These are phyloP conservation scores for Dryadomyces quercivorus DNA, from an alignment of 2,329 filamentous ascomycete genomes.

Conservation along the genomic window DNA sequence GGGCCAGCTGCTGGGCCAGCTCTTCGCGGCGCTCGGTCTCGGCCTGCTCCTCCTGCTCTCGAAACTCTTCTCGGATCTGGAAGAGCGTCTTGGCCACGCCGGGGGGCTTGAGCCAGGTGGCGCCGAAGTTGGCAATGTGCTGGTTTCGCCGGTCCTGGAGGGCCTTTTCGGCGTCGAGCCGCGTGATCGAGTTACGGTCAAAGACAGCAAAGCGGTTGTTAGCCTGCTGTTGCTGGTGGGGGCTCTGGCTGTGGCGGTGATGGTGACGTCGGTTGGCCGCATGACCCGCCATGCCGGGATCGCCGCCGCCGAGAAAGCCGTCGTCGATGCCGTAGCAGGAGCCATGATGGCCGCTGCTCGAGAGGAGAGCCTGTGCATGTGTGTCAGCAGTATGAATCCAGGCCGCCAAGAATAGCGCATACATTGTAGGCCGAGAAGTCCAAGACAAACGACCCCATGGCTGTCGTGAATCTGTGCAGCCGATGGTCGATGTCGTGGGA, in stretches of 20 bases:
- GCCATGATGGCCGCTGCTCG: conserved; percentile 7
- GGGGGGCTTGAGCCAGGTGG: conserved; percentile 79
- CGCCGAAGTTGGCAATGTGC: conserved; percentile 79
- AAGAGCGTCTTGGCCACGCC: conserved; percentile 82
- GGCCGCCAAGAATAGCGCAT: not conserved
- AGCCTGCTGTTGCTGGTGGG: conserved; percentile 2
- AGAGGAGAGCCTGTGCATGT: not conserved
- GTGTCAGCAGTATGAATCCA: not conserved
- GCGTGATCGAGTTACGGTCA: conserved; percentile 51
- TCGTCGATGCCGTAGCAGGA: conserved; percentile 11
- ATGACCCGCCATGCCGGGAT: conserved; percentile 14
- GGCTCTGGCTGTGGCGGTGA: conserved; percentile 6
- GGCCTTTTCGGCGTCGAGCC: conserved; percentile 65
- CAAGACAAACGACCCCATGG: conserved; percentile 11
- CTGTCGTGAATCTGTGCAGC: not conserved
- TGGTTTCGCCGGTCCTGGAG: conserved; percentile 63
- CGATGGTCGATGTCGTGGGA: not conserved
- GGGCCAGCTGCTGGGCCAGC: conserved; percentile 61
- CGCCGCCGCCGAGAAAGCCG: conserved; percentile 18
- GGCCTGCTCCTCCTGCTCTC: conserved; percentile 77
- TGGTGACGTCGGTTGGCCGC: conserved; percentile 9
- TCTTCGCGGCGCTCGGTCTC: conserved; percentile 60
- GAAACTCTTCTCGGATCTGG: conserved; percentile 77
- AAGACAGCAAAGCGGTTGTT: conserved; percentile 24
- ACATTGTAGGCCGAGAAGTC: conserved; percentile 13